phyloP scores from a whole-genome alignment of 208 protist species.

The Trypanosoma theileri region DNA sequence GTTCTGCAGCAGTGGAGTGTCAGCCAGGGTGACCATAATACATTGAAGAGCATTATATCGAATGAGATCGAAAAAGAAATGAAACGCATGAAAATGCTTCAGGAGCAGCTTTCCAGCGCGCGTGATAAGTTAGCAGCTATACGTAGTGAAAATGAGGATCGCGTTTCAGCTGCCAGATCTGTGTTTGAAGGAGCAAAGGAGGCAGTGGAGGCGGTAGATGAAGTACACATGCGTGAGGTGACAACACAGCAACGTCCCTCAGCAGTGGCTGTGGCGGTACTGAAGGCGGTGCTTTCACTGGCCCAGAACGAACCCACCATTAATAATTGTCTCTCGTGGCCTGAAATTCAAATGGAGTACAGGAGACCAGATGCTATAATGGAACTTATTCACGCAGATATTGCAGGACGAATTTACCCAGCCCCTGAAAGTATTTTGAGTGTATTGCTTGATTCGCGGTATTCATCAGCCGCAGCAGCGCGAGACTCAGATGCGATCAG shows the following conservation, averaged over 20 bases:
- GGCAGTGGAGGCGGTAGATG: conserved; percentile 37
- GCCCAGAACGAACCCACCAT: conserved; percentile 55
- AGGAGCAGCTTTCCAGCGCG: conserved; percentile 45
- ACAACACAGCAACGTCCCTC: conserved; percentile 53
- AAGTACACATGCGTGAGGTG: conserved; percentile 52
- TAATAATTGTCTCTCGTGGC: conserved; percentile 60
- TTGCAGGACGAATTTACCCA: conserved; percentile 46
- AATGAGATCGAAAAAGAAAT: conserved; percentile 53
- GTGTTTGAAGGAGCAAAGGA: conserved; percentile 41
- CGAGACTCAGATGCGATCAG: conserved; percentile 45
- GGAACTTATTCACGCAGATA: conserved; percentile 44
- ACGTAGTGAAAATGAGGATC: conserved; percentile 67
- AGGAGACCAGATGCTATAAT: conserved; percentile 36
- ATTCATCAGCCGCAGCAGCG: conserved; percentile 40
- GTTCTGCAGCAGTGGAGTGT: conserved; percentile 61
- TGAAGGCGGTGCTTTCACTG: conserved; percentile 55
- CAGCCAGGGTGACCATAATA: conserved; percentile 41
- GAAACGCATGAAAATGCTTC: conserved; percentile 44
- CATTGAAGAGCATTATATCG: conserved; percentile 50
- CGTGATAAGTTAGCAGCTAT: conserved; percentile 55
- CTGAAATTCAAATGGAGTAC: conserved; percentile 64
- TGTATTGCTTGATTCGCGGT: conserved; percentile 33
- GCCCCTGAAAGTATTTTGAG: conserved; percentile 32
- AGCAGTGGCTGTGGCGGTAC: conserved; percentile 54
- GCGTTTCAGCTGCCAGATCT: conserved; percentile 38